Evolutionary conservation across 2,329 filamentous ascomycete genomes (phyloP), one percentile per base, ranked within the genome.

Genomic region (Paecilomyces niveus): DNA sequence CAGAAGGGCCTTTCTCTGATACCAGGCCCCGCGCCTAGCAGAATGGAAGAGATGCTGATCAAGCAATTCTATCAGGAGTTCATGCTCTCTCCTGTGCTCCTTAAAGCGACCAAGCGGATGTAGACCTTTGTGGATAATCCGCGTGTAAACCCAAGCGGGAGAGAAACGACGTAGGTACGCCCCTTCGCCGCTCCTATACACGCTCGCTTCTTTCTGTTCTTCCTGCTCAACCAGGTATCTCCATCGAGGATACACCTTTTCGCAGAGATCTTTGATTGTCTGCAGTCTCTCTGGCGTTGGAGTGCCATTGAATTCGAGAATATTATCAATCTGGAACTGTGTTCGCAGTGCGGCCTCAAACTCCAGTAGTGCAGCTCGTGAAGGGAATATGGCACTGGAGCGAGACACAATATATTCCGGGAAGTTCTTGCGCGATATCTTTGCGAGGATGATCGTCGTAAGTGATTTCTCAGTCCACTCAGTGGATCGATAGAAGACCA

Each of bases 401-500:
- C 94, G 85, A 60, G 89, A 96, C 4, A 97, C 92, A 22, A 97
- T 84, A 68, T 96, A 99, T 2, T 88, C 80, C 0, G 93, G 92
- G 63, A 97, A 99, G 70, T 92, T 94, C 35, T 90, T 83, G 51
- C 86, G 84, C 1, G 92, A 90, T 58, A 96, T 96, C 63, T 93
- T 92, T 7, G 94, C 90, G 4, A 99, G 81, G 52, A 99, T 96
- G 57, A 97, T 93, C 0, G 92, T 93, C 1, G 91, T 97, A 13
- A 99, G 78, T 1, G 93, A 97, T 72, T 96, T 97, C 67, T 97
- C 93, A 0, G 92, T 96, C 94, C 94, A 99, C 71, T 96, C 90
- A 0, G 91, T 95, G 9, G 92, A 97, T 59, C 93, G 84, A 72
- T 97, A 97, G 72, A 97, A 99, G 29, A 99, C 92, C 2, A 99